Evolutionary conservation across 2,329 filamentous ascomycete genomes (phyloP).

Genomic region (Lachnellula suecica): DNA sequence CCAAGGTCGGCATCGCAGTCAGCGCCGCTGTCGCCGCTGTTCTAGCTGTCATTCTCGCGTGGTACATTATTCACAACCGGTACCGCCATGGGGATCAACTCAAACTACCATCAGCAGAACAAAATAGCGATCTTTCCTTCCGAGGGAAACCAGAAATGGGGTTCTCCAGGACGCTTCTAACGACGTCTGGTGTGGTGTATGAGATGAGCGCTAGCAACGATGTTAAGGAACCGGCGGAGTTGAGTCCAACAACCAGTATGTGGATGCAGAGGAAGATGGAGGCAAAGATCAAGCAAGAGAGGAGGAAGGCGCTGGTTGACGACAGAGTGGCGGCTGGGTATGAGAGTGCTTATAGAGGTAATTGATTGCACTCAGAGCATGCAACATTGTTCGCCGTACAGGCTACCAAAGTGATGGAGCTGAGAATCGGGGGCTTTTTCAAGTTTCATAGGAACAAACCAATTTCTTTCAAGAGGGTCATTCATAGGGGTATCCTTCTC

Average conservation of each 20-base stretch:
- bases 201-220: neutral
- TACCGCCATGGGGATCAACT: neutral
- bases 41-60: neutral
- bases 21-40: neutral
- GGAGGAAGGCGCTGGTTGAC: neutral
- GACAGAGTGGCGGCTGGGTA: neutral
- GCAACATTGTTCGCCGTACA: neutral
- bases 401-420: neutral
- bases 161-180: neutral
- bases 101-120: neutral
- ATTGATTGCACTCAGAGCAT: no score
- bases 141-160: neutral
- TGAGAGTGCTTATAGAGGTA: neutral
- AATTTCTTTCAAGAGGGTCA: no score
- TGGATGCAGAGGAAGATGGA: neutral
- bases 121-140: neutral
- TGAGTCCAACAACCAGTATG: neutral
- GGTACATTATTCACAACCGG: neutral
- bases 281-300: no score
- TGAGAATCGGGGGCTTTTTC: neutral
- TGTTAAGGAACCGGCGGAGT: neutral
- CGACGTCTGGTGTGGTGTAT: neutral
- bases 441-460: no score
- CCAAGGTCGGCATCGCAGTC: neutral
- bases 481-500: no score